Evolutionary conservation across 805 yeast genomes (phyloP), one percentile per base, ranked within the genome.

Genomic region (Metschnikowia sp.): DNA sequence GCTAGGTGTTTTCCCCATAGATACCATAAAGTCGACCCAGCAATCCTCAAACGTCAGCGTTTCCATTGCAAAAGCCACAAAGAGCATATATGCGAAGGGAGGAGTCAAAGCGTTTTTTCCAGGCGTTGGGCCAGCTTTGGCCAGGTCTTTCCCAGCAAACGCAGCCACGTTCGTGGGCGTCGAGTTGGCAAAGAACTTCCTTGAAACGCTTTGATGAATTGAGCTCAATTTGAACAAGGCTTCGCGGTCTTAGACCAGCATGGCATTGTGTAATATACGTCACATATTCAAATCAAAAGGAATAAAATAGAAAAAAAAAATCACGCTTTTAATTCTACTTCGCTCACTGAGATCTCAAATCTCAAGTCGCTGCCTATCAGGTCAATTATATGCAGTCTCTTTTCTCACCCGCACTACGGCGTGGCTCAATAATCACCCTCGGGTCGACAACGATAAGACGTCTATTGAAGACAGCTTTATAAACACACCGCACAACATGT

Each of bases 131-230:
- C 97, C 99, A 6, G 98, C 98, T 2, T 72, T 92, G 61, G 81
- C 89, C 26, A 80, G 99, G 67, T 84, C 96, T 36, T 92, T 94
- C 85, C 98, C 98, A 3, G 98, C 98, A 19, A 92, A 94, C 68
- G 99, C 99, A n/a, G 98, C 99, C 8, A 91, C 98, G 2, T 92
- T 92, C 72, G 78, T 89, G 32, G 99, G 98, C 40, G 98, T 92
- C 30, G 99, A 92, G 66, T 61, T 91, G 48, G 88, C 96, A 26
- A 72, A 67, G 54, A 68, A 70, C 51, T 64, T 65, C 51, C 62
- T 73, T 30, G 72, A 70, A 43, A 67, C 67, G 52, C 53, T 68
- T 36, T 49, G 43, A 31, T 35, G 15, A 13, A 34, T 12, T 22
- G 4, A 5, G 7, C 7, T 22, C 1, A 7, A 22, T 5, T 22